These are phyloP conservation scores for Diaporthe sp. DNA, from an alignment of 2,329 filamentous ascomycete genomes.

Conservation along the genomic window DNA sequence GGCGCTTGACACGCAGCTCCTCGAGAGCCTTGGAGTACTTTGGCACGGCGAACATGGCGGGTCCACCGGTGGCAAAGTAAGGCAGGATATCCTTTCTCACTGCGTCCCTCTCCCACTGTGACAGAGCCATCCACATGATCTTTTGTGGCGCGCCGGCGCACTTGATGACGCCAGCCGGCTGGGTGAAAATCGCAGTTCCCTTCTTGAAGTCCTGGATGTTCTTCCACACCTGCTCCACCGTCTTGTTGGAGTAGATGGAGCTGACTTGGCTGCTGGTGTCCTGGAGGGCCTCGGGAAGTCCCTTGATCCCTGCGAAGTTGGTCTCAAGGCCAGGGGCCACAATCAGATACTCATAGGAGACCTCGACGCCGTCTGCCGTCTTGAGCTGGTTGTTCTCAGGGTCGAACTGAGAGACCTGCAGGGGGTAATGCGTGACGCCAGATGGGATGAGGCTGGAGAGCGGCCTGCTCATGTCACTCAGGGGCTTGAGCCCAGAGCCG, in stretches of 20 bases:
- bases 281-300: slow-evolving; percentile 47
- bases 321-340: slow-evolving; percentile 50
- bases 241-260: slow-evolving; percentile 51
- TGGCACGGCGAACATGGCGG: slow-evolving; percentile 51
- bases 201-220: slow-evolving; percentile 49
- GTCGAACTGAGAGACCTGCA: slow-evolving; percentile 46
- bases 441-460: slow-evolving; percentile 45
- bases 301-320: slow-evolving; percentile 47
- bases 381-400: slow-evolving; percentile 49
- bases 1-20: slow-evolving; percentile 45
- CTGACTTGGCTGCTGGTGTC: slow-evolving; percentile 47
- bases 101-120: slow-evolving; percentile 49
- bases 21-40: slow-evolving; percentile 50
- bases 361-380: slow-evolving; percentile 46
- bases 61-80: slow-evolving; percentile 48
- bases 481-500: slow-evolving; percentile 46
- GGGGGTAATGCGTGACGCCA: slow-evolving; percentile 48
- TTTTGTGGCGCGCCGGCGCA: slow-evolving; percentile 52
- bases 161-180: slow-evolving; percentile 51
- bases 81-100: slow-evolving; percentile 45
- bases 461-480: slow-evolving; percentile 43
- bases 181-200: slow-evolving; percentile 50
- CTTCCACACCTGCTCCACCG: slow-evolving; percentile 47
- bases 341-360: slow-evolving; percentile 50
- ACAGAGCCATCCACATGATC: slow-evolving; percentile 53